Conservation (phyloP, 1,284 basidiomycete species). For the Sporisorium graminicola region DNA sequence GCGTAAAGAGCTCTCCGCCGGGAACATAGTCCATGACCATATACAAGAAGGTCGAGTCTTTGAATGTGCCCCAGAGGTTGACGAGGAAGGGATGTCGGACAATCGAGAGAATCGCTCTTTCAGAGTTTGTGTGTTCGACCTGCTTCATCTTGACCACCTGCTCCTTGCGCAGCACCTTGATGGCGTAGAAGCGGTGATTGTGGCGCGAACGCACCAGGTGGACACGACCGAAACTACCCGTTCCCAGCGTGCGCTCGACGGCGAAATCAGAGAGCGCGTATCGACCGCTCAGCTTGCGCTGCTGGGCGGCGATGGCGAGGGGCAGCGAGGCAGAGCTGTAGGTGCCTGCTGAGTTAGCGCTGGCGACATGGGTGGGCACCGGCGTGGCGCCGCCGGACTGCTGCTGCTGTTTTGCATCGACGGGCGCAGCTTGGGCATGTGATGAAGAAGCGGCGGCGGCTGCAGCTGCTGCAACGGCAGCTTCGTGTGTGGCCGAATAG, state of each 20-base stretch:
- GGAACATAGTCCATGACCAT: conserved; percentile 99
- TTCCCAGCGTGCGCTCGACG: conserved; percentile 65
- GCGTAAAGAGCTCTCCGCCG: conserved; percentile 91
- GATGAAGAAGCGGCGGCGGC: conserved; percentile 25
- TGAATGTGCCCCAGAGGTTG: conserved; percentile 98
- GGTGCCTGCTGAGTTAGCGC: conserved; percentile 47
- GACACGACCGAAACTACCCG: conserved; percentile 67
- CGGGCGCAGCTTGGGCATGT: background rate
- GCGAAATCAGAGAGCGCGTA: conserved; percentile 67
- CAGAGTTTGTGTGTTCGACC: conserved; percentile 96
- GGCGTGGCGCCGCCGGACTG: conserved; percentile 4
- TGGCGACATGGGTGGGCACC: conserved; percentile 20
- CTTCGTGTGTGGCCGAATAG: conserved; percentile 43
- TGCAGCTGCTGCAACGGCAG: conserved; percentile 36
- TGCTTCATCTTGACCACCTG: conserved; percentile 96
- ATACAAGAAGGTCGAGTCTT: conserved; percentile 91
- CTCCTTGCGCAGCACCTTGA: conserved; percentile 73
- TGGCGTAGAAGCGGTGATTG: conserved; percentile 68
- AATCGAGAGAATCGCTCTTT: conserved; percentile 87
- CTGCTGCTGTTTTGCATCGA: conserved; percentile 25
- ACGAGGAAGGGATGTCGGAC: conserved; percentile 96
- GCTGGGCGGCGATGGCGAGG: conserved; percentile 48
- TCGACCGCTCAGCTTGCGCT: conserved; percentile 62
- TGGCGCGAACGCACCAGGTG: conserved; percentile 65
- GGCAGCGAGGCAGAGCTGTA: conserved; percentile 47